These are phyloP conservation scores for Aethionema arabicum DNA, from an alignment of 345 rosid species.

Conservation along the genomic window DNA sequence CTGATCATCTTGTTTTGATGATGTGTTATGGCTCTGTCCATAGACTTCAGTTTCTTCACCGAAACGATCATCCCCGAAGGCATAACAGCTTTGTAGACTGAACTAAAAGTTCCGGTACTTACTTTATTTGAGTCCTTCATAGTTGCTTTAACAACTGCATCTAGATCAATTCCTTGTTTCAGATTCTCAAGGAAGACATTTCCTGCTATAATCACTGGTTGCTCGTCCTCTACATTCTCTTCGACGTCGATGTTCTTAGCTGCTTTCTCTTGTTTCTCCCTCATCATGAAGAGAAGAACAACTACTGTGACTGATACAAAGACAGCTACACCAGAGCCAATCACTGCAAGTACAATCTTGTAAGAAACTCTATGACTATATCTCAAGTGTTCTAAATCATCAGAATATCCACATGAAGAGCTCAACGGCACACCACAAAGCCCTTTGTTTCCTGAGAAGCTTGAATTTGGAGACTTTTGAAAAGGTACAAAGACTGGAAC, in stretches of 20 bases:
- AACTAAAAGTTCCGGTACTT: constrained; percentile 83
- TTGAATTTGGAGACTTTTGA: constrained; percentile 79
- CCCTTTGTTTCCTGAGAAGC: constrained; percentile 77
- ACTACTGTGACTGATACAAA: constrained; percentile 79
- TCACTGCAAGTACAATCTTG: constrained; percentile 73
- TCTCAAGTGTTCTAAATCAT: constrained; percentile 41
- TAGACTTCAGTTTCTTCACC: constrained; percentile 78
- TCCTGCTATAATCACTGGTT: constrained; percentile 71
- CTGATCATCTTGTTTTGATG: constrained; percentile 95
- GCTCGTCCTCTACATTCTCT: constrained; percentile 49
- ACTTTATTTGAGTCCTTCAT: constrained; percentile 81
- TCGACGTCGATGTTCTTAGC: constrained; percentile 50
- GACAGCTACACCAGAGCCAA: constrained; percentile 90
- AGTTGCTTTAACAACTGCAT: constrained; percentile 77
- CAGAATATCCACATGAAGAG: constrained; percentile 50
- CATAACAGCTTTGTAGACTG: constrained; percentile 85
- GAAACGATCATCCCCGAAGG: constrained; percentile 87
- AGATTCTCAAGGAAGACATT: constrained; percentile 81
- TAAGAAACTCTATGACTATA: constrained; percentile 83
- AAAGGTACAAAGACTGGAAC: constrained; percentile 75
- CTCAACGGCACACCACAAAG: constrained; percentile 87
- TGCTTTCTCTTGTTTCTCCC: constrained; percentile 91
- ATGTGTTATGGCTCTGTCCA: constrained; percentile 79
- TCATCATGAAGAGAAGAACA: constrained; percentile 86
- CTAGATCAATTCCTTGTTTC: constrained; percentile 86